Conservation (phyloP, 768 basidiomycete genomes). For the Auricularia heimuer region DNA sequence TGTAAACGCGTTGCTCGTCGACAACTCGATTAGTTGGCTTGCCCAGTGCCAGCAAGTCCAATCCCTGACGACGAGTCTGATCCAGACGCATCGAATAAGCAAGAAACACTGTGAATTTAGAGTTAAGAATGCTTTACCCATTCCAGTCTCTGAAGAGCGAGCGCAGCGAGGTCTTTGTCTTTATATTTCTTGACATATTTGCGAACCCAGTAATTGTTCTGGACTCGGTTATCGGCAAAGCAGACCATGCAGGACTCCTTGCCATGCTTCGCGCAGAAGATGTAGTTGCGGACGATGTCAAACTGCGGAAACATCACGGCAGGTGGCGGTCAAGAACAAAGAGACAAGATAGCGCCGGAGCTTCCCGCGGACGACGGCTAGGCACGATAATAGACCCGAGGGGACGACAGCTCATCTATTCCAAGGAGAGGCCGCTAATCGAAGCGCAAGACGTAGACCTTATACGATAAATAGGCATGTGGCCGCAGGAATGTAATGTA, state of each 20-base stretch:
- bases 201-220: not conserved
- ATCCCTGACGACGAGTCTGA: too few relatives aligned
- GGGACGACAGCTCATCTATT: not conserved
- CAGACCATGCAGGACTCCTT: not conserved
- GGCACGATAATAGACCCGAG: not conserved
- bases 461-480: not conserved
- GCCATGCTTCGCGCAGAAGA: not conserved
- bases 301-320: not conserved
- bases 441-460: not conserved
- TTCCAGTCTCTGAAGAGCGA: not conserved
- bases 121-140: not conserved
- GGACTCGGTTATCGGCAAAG: not conserved
- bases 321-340: not conserved
- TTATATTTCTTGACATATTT: not conserved
- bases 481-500: not conserved
- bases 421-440: not conserved
- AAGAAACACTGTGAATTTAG: too few relatives aligned
- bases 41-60: not conserved
- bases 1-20: not conserved
- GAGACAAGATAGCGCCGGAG: not conserved
- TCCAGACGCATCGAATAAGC: not conserved
- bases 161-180: not conserved
- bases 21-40: not conserved
- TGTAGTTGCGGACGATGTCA: not conserved
- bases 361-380: not conserved